These are phyloP conservation scores for Diaporthe vexans DNA, from an alignment of 2,329 filamentous ascomycete species.

Conservation along the genomic window DNA sequence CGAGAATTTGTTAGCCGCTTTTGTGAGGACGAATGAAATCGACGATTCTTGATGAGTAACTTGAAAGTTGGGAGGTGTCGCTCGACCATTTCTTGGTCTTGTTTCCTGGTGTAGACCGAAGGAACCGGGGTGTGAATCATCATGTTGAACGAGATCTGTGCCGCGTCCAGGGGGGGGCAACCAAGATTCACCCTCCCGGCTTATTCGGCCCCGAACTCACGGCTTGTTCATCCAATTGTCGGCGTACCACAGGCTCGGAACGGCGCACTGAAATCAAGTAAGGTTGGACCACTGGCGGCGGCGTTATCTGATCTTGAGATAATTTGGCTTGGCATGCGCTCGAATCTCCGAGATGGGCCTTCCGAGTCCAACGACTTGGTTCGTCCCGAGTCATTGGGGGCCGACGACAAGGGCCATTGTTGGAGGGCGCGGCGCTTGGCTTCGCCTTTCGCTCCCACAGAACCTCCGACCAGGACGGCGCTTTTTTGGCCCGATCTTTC, in stretches of 20 bases:
- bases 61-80: background rate
- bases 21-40: background rate
- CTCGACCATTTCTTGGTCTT: background rate
- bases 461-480: constrained; percentile 14
- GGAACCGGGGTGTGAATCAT: background rate
- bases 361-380: constrained; percentile 11
- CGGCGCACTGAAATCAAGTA: no score
- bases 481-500: background rate
- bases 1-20: background rate
- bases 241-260: background rate
- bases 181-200: background rate
- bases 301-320: constrained; percentile 17
- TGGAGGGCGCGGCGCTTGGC: constrained; percentile 11
- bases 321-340: constrained; percentile 8
- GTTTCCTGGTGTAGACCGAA: no score
- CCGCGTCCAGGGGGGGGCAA: no score
- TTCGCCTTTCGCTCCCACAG: constrained; percentile 9
- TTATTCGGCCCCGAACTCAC: constrained; percentile 2
- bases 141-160: background rate
- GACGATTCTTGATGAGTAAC: background rate
- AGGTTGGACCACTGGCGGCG: background rate
- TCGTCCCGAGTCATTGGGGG: constrained; percentile 25
- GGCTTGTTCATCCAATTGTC: constrained; percentile 3
- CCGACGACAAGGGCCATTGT: background rate
- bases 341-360: constrained; percentile 17